phyloP scores from a whole-genome alignment of 768 basidiomycete species.

The Daedalea quercina region DNA sequence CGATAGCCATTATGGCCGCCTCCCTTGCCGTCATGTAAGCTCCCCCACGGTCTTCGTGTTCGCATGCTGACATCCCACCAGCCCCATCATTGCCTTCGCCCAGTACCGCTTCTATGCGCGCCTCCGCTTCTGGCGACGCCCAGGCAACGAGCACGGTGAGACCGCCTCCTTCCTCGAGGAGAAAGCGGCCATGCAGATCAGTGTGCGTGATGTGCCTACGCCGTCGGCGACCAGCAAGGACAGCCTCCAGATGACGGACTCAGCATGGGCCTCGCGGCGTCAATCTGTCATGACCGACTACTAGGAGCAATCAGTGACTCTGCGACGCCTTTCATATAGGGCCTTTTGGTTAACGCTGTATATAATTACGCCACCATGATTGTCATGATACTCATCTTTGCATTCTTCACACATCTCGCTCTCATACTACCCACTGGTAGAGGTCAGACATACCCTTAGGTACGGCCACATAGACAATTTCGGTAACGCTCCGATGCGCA shows the following conservation, averaged over 20 bases:
- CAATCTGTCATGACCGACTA: background rate
- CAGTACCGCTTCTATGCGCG: constrained; percentile 37
- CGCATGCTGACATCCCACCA: constrained; percentile 14
- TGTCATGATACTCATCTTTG: too few relatives aligned
- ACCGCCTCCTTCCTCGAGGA: constrained; percentile 1
- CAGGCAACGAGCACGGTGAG: background rate
- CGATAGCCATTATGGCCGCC: constrained; percentile 43
- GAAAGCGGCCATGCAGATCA: background rate
- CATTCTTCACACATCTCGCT: too few relatives aligned
- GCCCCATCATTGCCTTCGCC: constrained; percentile 44
- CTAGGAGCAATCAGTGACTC: background rate
- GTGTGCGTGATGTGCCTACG: background rate
- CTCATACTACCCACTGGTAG: too few relatives aligned
- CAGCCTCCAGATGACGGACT: background rate
- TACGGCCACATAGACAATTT: too few relatives aligned
- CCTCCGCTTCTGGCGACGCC: constrained; percentile 33
- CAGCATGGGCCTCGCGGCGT: background rate
- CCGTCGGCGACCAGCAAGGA: background rate
- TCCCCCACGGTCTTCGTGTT: background rate
- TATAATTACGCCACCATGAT: too few relatives aligned
- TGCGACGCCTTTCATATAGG: too few relatives aligned
- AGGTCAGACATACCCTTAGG: too few relatives aligned
- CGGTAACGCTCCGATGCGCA: too few relatives aligned
- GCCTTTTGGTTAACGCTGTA: too few relatives aligned
- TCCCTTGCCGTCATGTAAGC: constrained; percentile 55